Percentiles rank a stretch among this genome's conserved stretches.
Evolutionary conservation across 75 land plant species (phyloP).

Genomic region (Selaginella moellendorffii): DNA sequence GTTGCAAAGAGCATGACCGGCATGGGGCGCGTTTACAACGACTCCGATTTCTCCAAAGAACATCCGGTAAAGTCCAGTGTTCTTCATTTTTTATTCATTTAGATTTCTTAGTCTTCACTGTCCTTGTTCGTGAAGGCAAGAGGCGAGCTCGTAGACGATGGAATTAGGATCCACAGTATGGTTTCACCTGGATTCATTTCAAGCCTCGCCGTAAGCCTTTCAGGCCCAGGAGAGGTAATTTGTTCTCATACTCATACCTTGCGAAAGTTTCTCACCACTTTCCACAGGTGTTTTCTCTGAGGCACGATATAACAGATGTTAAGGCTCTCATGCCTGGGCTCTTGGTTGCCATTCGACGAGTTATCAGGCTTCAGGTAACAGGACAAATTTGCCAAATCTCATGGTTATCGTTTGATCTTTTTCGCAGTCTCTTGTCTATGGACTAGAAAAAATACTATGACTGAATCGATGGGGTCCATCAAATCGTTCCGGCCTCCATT

Average conservation of each 20-base stretch:
- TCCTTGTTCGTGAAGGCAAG: conserved; percentile 41
- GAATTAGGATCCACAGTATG: conserved; percentile 70
- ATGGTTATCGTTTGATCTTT: neutral
- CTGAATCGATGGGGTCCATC: too few relatives aligned
- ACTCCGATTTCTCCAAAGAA: conserved; percentile 43
- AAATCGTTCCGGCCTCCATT: too few relatives aligned
- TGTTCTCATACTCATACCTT: neutral
- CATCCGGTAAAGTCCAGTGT: conserved; percentile 36
- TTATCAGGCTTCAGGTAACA: conserved; percentile 64
- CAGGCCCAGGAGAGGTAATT: conserved; percentile 73
- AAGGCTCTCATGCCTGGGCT: conserved; percentile 74
- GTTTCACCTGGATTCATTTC: conserved; percentile 64
- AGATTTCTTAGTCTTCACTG: too few relatives aligned
- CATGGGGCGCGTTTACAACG: conserved; percentile 67
- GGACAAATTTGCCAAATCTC: conserved; percentile 6
- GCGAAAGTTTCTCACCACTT: neutral
- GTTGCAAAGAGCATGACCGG: conserved; percentile 63
- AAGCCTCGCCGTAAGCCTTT: conserved; percentile 57
- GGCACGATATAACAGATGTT: conserved; percentile 57
- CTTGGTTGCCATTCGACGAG: conserved; percentile 63
- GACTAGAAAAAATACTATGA: conserved; percentile 75
- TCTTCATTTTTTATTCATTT: too few relatives aligned
- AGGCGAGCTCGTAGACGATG: conserved; percentile 68
- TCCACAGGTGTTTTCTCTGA: conserved; percentile 46
- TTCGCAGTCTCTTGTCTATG: conserved; percentile 64